Conservation (phyloP, 2,329 filamentous ascomycete genomes). For the Fusarium kyushuense region DNA sequence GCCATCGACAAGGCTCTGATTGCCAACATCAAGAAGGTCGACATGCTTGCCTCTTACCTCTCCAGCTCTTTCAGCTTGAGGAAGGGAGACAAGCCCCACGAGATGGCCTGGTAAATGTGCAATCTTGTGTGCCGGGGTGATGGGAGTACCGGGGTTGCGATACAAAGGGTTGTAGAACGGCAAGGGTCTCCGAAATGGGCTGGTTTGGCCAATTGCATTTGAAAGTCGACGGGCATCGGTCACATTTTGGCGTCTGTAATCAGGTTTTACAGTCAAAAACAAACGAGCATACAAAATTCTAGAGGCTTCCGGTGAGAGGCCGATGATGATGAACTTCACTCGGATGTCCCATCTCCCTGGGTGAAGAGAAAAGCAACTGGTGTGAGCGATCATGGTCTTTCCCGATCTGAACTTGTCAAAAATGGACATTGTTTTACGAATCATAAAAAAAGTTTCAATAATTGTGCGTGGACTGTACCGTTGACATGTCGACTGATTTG, state of each 20-base stretch:
- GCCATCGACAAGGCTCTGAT: constrained; percentile 96
- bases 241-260: constrained; percentile 76
- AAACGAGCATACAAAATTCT: constrained; percentile 58
- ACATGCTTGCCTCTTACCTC: constrained; percentile 93
- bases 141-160: constrained; percentile 50
- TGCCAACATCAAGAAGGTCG: constrained; percentile 98
- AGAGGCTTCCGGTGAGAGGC: constrained; percentile 52
- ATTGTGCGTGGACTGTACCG: constrained; percentile 21
- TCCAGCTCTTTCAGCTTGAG: constrained; percentile 96
- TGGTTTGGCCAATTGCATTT: constrained; percentile 74
- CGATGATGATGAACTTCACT: constrained; percentile 50
- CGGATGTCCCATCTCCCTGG: constrained; percentile 38
- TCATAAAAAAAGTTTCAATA: constrained; percentile 28
- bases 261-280: constrained; percentile 71
- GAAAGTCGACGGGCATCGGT: constrained; percentile 73
- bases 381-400: constrained; percentile 31
- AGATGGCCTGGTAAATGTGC: constrained; percentile 94
- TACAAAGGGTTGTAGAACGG: constrained; percentile 60
- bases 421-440: constrained; percentile 38
- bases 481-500: constrained; percentile 8
- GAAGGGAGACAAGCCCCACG: constrained; percentile 99
- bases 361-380: constrained; percentile 36
- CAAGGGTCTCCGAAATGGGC: constrained; percentile 62
- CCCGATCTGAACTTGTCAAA: constrained; percentile 26
- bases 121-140: constrained; percentile 48